Base-by-base conservation (phyloP, 2,329 filamentous ascomycete genomes). In the Talaromyces sp. region DNA sequence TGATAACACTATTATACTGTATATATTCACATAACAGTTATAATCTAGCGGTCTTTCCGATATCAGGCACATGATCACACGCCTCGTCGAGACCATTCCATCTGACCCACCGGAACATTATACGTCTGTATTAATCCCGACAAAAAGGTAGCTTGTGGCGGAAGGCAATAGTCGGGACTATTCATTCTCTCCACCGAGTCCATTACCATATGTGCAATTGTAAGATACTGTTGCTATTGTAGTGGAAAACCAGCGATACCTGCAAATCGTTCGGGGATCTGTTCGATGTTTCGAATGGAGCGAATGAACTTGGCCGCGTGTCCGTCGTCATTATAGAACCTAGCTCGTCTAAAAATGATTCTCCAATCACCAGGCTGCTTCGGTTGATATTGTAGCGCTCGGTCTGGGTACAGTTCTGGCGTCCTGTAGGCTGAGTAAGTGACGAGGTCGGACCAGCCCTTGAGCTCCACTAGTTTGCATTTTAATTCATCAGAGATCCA, bases 241-340 rank as follows among this genome's bases (percentile, higher is more conserved):
- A 56, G 54, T 10, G 10, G 54, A 12, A 44, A 56, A 2, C 14
- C 18, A 5, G 16, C 8, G 14, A 8, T 28, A 18, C 50, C 65
- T 58, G 78, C 74, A 62, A 71, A 77, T 14, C 67, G 64, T 51
- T 68, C 67, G 58, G 75, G 78, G 1, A 72, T 84, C 76, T 75
- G 76, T 74, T 88, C 81, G 0, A 85, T 90, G 67, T 91, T 76
- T 3, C 83, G 83, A n/a, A 95, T 73, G 1, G 91, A 87, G 34
- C 92, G 81, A 7, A 88, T 81, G 6, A 96, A 76, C 75, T 97
- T 96, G 59, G 87, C 81, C 9, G 86, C 82, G 76, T 97, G 93
- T 0, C 93, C 92, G 73, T 97, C 92, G 67, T 96, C 92, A 1
- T 54, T 33, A 18, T 79, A 70, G 36, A 68, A 67, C 58, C 81